Evolutionary conservation across 2,329 filamentous ascomycete species (phyloP), one percentile per base, ranked within the genome.

Genomic region (Cytospora piceicola): DNA sequence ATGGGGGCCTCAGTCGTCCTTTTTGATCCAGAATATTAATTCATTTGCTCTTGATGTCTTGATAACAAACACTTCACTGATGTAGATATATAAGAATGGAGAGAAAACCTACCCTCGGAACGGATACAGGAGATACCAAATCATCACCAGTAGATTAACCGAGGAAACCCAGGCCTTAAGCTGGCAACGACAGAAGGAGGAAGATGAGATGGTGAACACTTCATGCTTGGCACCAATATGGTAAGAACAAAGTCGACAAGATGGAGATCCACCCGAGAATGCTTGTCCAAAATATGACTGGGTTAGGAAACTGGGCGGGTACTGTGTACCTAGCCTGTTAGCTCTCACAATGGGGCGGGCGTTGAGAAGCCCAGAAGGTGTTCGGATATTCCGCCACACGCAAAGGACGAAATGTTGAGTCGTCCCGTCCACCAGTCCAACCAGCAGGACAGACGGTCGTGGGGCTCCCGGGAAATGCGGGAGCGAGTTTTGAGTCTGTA

Each of bases 121-220:
- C 74, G 90, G 90, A 79, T 90, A 93, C 70, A 93, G 80, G 60
- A 93, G 79, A 80, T 90, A 92, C 89, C 89, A 92, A 78, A 92
- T 89, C 89, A 92, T 87, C 73, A 72, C 77, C 60, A 64, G 56
- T 57, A 55, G 52, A 59, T 49, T 54, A 58, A 58, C 59, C 63
- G 34, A 61, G 53, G 46, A 53, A 58, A 22, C 59, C 66, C 63
- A 61, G 60, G 42, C 54, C 15, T 54, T 27, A 32, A 58, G 52
- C 29, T 59, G 32, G n/a, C n/a, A 52, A 58, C 14, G 52, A 58
- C n/a, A 30, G 42, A 36, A 36, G 52, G 36, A 39, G 52, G 46
- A 55, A 56, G 51, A 53, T 36, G 32, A 39, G 29, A 51, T 53
- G 49, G 61, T 66, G 53, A 54, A 61, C 29, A 64, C 57, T 58